phyloP scores from a whole-genome alignment of 2,329 filamentous ascomycete genomes.

The Cladophialophora chaetospira region DNA sequence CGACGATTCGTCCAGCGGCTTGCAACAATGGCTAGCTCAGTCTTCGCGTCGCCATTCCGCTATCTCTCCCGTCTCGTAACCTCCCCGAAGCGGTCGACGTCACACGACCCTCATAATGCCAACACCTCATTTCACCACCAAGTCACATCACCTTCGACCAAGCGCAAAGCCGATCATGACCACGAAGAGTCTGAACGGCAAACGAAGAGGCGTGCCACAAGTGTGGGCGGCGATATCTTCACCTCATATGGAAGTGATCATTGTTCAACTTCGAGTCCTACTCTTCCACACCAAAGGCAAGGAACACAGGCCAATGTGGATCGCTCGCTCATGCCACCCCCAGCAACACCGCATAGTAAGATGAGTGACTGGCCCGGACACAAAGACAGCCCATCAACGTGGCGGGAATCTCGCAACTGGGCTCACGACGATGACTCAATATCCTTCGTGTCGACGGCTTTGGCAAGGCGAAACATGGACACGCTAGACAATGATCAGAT shows the following conservation, averaged over 20 bases:
- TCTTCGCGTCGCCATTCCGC: conserved; percentile 8
- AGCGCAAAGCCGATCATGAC: conserved; percentile 16
- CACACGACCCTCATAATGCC: not conserved
- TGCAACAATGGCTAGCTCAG: conserved; percentile 5
- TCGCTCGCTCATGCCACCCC: conserved; percentile 30
- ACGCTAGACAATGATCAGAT: conserved; percentile 26
- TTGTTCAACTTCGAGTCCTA: not conserved
- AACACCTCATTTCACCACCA: conserved; percentile 3
- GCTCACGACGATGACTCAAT: conserved; percentile 21
- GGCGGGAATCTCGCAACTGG: not conserved
- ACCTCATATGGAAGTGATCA: conserved; percentile 7
- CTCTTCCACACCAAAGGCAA: not conserved
- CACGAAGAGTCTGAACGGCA: conserved; percentile 10
- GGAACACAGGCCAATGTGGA: conserved; percentile 12
- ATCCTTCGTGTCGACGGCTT: conserved; percentile 18
- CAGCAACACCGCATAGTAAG: conserved; percentile 13
- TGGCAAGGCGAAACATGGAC: conserved; percentile 14
- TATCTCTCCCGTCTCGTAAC: not conserved
- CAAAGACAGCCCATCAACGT: not conserved
- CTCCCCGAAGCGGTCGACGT: not conserved
- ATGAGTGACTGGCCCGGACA: not conserved
- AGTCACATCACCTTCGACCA: conserved; percentile 3
- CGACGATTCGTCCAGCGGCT: not conserved
- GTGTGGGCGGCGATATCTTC: not conserved
- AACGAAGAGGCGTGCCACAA: conserved; percentile 13